Conservation (phyloP, 805 yeast genomes). For the Saccharomycopsis guyanensis region DNA sequence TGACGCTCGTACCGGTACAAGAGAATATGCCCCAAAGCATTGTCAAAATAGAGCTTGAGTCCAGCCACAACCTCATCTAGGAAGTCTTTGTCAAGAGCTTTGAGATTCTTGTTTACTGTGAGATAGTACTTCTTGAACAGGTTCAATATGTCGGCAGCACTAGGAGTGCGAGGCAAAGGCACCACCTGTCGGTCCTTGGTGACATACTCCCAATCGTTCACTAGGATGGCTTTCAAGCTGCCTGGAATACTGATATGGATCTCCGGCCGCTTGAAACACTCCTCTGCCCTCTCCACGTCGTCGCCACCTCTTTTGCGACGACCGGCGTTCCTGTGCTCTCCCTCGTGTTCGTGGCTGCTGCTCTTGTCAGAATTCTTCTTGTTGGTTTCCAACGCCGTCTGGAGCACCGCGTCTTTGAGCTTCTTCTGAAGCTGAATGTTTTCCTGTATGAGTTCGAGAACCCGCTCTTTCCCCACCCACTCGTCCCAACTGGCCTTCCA, state of each 20-base stretch:
- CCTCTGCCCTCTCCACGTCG: constrained; percentile 28
- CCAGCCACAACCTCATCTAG: constrained; percentile 67
- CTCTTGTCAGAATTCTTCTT: constrained; percentile 17
- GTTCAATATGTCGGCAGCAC: constrained; percentile 46
- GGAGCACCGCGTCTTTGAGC: constrained; percentile 42
- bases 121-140: constrained; percentile 36
- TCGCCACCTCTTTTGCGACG: constrained; percentile 27
- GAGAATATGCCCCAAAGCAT: constrained; percentile 57
- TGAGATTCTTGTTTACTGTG: constrained; percentile 23
- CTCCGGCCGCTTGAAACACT: constrained; percentile 28
- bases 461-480: constrained; percentile 73
- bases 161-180: constrained; percentile 50
- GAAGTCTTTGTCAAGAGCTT: constrained; percentile 39
- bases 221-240: constrained; percentile 59
- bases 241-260: constrained; percentile 55
- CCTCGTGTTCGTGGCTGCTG: background rate
- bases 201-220: constrained; percentile 89
- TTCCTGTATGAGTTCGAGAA: constrained; percentile 62
- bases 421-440: constrained; percentile 57
- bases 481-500: constrained; percentile 98
- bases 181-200: constrained; percentile 74
- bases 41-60: constrained; percentile 63
- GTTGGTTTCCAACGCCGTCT: constrained; percentile 23
- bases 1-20: constrained; percentile 72
- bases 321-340: background rate